These are phyloP conservation scores for Patellaria atrata DNA, from an alignment of 495 filamentous ascomycete genomes.

Conservation along the genomic window DNA sequence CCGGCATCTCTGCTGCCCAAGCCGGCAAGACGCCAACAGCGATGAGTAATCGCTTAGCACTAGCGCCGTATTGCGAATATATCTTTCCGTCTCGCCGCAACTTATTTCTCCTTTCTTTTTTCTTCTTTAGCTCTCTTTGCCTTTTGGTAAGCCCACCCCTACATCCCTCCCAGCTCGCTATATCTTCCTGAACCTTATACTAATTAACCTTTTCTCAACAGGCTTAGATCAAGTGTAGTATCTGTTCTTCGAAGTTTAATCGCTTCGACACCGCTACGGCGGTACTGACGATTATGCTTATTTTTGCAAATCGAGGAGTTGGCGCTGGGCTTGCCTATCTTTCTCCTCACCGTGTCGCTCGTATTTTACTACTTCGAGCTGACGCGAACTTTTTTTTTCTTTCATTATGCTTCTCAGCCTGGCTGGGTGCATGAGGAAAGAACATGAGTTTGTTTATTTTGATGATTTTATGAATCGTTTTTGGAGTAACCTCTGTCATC, in stretches of 20 bases:
- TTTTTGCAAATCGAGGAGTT: slow-evolving; percentile 4
- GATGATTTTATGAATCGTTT: neutral
- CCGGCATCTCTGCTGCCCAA: no score
- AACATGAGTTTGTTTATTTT: neutral
- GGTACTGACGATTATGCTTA: slow-evolving; percentile 3
- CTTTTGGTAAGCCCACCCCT: no score
- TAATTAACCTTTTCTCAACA: no score
- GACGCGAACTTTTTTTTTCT: slow-evolving; percentile 2
- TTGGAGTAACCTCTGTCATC: neutral
- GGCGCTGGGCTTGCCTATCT: slow-evolving; percentile 5
- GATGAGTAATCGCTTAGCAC: no score
- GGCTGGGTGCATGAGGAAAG: slow-evolving; percentile 3
- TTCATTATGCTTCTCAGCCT: slow-evolving; percentile 3
- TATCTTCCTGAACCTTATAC: no score
- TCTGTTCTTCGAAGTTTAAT: slow-evolving; percentile 6
- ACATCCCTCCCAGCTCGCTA: no score
- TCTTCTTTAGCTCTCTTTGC: no score
- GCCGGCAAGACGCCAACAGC: no score
- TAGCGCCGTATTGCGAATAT: no score
- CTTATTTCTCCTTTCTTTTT: no score
- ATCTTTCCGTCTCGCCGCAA: no score
- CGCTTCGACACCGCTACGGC: slow-evolving; percentile 2
- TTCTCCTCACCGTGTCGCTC: slow-evolving; percentile 3
- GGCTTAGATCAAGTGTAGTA: no score
- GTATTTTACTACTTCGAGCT: slow-evolving; percentile 6